phyloP scores from a whole-genome alignment of 176 grass and related monocot genomes.

The Poa pratensis region DNA sequence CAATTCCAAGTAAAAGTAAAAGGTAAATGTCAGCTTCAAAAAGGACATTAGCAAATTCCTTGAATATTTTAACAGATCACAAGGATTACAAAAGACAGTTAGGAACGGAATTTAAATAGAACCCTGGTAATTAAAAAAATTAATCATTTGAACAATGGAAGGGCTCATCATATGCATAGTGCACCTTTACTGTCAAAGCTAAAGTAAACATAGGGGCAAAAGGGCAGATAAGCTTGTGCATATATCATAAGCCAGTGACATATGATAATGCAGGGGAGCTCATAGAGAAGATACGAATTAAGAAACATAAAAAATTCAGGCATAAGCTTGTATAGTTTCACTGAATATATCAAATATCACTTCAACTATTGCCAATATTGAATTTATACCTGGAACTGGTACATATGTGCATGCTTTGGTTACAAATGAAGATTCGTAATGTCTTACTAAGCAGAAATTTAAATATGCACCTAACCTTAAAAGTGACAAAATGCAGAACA shows the following conservation, averaged over 20 bases:
- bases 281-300: conserved; percentile 29
- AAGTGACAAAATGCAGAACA: neutral
- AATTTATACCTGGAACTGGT: neutral
- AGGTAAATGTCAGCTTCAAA: neutral
- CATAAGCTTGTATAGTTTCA: neutral
- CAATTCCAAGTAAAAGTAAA: neutral
- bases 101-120: conserved; percentile 38
- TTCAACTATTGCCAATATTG: neutral
- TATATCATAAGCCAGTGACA: neutral
- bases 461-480: no score
- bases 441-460: no score
- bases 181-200: neutral
- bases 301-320: neutral
- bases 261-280: neutral
- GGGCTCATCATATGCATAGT: neutral
- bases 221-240: neutral
- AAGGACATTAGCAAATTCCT: neutral
- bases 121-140: conserved; percentile 8
- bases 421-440: no score
- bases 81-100: conserved; percentile 29
- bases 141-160: conserved; percentile 46
- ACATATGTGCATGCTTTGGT: no score
- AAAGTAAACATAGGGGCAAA: neutral
- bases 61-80: neutral
- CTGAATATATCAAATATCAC: neutral